Conservation (phyloP, 345 rosid genomes). For the Pugionium dolabratum region DNA sequence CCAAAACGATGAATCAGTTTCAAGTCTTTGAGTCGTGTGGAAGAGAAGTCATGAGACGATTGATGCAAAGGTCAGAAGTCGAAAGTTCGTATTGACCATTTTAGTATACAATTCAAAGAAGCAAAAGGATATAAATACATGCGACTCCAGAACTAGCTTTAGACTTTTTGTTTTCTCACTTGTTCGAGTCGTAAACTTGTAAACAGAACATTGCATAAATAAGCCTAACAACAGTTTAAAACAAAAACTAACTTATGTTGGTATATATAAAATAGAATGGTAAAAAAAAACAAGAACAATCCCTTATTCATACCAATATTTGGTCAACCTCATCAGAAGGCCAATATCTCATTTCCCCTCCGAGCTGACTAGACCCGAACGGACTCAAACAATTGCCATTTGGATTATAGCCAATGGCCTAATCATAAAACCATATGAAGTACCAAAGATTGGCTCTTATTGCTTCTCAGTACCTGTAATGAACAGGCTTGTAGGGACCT, state of each 20-base stretch:
- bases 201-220: constrained; percentile 15
- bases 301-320: constrained; percentile 38
- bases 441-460: constrained; percentile 14
- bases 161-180: neutral
- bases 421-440: neutral
- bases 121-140: neutral
- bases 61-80: too few species aligned
- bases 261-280: constrained; percentile 8
- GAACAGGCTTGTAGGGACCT: constrained; percentile 76
- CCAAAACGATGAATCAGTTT: too few species aligned
- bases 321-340: constrained; percentile 31
- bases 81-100: too few species aligned
- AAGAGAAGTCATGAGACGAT: too few species aligned
- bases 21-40: too few species aligned
- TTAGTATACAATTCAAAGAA: neutral
- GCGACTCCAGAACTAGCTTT: neutral
- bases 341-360: constrained; percentile 36
- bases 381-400: constrained; percentile 34
- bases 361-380: constrained; percentile 20
- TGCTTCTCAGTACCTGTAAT: constrained; percentile 53
- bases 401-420: neutral
- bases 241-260: neutral
- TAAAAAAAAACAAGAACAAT: constrained; percentile 21
- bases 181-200: neutral
- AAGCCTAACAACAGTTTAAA: constrained; percentile 11